phyloP scores from a whole-genome alignment of 768 basidiomycete genomes.

The Dacryopinax primogenitus region DNA sequence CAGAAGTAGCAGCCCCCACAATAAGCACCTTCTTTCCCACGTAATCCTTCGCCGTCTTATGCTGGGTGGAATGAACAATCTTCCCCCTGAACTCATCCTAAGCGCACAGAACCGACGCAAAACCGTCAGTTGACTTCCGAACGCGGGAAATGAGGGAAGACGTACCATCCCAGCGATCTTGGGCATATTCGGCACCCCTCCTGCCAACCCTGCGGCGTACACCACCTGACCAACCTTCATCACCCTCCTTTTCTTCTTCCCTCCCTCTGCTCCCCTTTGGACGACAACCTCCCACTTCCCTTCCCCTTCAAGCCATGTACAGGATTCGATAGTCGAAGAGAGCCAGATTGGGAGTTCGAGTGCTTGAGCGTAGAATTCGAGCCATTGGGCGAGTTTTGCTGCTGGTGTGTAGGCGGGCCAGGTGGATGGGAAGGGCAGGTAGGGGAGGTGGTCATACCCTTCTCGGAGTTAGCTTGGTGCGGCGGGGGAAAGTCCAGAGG shows the following conservation, averaged over 20 bases:
- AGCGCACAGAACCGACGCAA: conserved; percentile 6
- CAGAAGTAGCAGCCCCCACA: conserved; percentile 52
- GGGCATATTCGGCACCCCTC: conserved; percentile 38
- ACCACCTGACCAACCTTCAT: conserved; percentile 37
- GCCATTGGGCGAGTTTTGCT: conserved; percentile 48
- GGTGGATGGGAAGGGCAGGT: conserved; percentile 46
- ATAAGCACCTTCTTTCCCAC: conserved; percentile 59
- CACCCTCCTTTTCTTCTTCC: conserved; percentile 22
- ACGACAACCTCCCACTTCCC: conserved; percentile 21
- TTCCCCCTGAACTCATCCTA: conserved; percentile 51
- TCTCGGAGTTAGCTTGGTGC: background rate
- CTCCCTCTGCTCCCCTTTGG: conserved; percentile 14
- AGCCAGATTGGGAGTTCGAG: conserved; percentile 57
- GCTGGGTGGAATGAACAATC: conserved; percentile 45
- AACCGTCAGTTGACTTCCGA: background rate
- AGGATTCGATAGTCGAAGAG: conserved; percentile 17
- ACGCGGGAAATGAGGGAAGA: background rate
- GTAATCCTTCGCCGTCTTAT: conserved; percentile 44
- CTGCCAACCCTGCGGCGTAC: conserved; percentile 44
- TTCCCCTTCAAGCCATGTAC: conserved; percentile 18
- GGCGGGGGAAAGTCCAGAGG: background rate
- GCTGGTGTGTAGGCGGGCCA: conserved; percentile 52
- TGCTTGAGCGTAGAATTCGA: conserved; percentile 47
- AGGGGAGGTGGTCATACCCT: conserved; percentile 49
- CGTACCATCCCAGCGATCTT: conserved; percentile 28